Percentiles rank a stretch among this genome's conserved stretches.
phyloP scores from a whole-genome alignment of 768 basidiomycete genomes.

The Serendipita sp. region DNA sequence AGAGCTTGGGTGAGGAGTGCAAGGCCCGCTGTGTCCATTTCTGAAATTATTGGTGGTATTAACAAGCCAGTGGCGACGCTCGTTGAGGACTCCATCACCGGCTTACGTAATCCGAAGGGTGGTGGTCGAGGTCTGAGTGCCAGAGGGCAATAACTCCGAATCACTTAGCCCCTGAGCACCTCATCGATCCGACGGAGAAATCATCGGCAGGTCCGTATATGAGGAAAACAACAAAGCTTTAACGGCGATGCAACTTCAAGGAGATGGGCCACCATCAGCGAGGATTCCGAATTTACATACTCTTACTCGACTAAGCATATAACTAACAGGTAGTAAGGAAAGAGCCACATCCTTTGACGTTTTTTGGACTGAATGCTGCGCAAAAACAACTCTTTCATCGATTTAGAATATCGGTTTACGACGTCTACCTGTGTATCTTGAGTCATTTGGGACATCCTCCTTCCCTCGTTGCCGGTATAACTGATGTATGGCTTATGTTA shows the following conservation, averaged over 20 bases:
- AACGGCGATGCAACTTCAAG: neutral
- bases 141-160: neutral
- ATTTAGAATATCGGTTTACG: conserved; percentile 59
- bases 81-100: neutral
- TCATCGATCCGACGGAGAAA: no score
- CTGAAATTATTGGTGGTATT: neutral
- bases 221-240: neutral
- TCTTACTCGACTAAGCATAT: no score
- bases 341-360: no score
- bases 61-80: neutral
- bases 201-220: neutral
- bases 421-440: conserved; percentile 86
- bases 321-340: no score
- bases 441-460: conserved; percentile 67
- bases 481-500: conserved; percentile 22
- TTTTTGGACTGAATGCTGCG: no score
- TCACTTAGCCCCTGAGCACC: neutral
- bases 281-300: no score
- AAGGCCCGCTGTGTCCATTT: neutral
- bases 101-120: neutral
- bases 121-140: neutral
- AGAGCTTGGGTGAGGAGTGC: neutral
- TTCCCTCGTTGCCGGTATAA: conserved; percentile 75
- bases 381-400: neutral
- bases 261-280: no score